phyloP scores from a whole-genome alignment of 192 early-diverging fungal genomes.

The Backusella liffmaniae region DNA sequence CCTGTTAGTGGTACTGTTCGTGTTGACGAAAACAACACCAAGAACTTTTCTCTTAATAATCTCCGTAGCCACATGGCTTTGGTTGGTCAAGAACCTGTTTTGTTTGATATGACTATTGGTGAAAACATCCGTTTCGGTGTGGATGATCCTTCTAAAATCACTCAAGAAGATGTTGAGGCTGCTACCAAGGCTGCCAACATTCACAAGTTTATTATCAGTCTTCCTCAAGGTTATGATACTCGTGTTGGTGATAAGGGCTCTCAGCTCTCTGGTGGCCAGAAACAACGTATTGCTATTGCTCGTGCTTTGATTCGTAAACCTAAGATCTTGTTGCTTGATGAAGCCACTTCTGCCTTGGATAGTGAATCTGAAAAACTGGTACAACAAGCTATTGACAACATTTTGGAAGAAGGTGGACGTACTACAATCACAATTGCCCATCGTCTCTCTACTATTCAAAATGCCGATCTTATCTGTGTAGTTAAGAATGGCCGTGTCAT shows the following conservation, averaged over 20 bases:
- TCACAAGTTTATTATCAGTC: constrained; percentile 51
- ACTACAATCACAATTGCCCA: constrained; percentile 73
- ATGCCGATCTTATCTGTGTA: constrained; percentile 68
- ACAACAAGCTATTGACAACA: constrained; percentile 64
- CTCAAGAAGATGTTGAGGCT: constrained; percentile 49
- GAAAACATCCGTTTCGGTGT: constrained; percentile 82
- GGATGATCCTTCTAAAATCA: constrained; percentile 33
- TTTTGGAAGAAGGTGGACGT: constrained; percentile 53
- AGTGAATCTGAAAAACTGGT: constrained; percentile 65
- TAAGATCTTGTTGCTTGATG: constrained; percentile 79
- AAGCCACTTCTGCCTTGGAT: constrained; percentile 72
- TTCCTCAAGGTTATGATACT: constrained; percentile 63
- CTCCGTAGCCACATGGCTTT: constrained; percentile 71
- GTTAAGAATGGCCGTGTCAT: constrained; percentile 67
- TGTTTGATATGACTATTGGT: constrained; percentile 81
- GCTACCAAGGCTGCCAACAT: constrained; percentile 60
- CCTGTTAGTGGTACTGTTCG: constrained; percentile 50
- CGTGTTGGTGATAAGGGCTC: constrained; percentile 66
- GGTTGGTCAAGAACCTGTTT: constrained; percentile 86
- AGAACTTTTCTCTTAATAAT: constrained; percentile 56
- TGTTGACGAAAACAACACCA: constrained; percentile 59
- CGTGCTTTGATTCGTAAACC: constrained; percentile 85
- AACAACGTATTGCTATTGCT: constrained; percentile 82
- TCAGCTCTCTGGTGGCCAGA: constrained; percentile 62
- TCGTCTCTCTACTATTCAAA: constrained; percentile 66